These are phyloP conservation scores for Beauveria bassiana DNA, from an alignment of 2,329 filamentous ascomycete species.

Conservation along the genomic window DNA sequence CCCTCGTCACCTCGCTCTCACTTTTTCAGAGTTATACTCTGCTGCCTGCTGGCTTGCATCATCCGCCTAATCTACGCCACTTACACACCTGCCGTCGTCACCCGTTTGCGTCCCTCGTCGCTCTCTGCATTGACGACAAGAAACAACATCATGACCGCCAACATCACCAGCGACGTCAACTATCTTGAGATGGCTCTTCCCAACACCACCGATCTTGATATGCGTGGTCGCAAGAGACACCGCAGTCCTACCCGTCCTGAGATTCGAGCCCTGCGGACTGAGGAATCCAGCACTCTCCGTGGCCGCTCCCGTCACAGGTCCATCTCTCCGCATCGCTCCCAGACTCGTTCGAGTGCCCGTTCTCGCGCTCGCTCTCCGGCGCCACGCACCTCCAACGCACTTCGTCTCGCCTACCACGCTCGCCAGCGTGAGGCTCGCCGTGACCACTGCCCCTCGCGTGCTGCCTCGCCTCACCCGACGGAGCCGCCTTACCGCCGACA, in stretches of 20 bases:
- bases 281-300: conserved; percentile 36
- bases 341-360: conserved; percentile 23
- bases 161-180: background rate
- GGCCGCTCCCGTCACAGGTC: conserved; percentile 34
- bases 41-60: background rate
- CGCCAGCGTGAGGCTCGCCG: conserved; percentile 33
- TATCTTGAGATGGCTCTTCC: conserved; percentile 6
- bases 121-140: background rate
- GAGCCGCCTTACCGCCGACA: conserved; percentile 26
- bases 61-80: conserved; percentile 4
- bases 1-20: background rate
- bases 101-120: background rate
- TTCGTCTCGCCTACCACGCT: conserved; percentile 31
- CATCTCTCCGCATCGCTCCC: conserved; percentile 25
- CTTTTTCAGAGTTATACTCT: background rate
- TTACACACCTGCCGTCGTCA: conserved; percentile 1
- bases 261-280: conserved; percentile 25
- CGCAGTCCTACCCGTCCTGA: conserved; percentile 28
- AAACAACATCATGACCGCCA: conserved; percentile 1
- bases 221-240: conserved; percentile 32
- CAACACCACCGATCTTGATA: conserved; percentile 9
- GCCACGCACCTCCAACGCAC: conserved; percentile 32
- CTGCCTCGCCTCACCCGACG: conserved; percentile 25
- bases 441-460: conserved; percentile 36
- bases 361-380: conserved; percentile 25